Evolutionary conservation across 2,329 filamentous ascomycete species (phyloP).

Genomic region (Lizonia empirigonia): DNA sequence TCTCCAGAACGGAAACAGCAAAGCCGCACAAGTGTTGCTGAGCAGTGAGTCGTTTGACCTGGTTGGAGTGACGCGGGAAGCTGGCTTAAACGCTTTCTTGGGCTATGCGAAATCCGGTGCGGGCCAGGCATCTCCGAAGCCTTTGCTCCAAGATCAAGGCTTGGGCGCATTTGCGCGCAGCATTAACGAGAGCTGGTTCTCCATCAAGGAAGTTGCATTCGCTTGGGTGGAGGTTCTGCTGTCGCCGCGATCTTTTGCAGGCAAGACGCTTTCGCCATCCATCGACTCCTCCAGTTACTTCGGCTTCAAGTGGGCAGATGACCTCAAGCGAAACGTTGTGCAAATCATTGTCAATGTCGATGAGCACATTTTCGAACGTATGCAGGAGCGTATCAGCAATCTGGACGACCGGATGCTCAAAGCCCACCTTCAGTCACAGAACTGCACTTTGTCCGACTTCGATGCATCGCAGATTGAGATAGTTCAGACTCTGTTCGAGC

Average conservation of each 20-base stretch:
- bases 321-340: constrained; percentile 61
- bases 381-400: constrained; percentile 43
- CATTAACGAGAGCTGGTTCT: constrained; percentile 56
- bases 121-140: constrained; percentile 49
- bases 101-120: constrained; percentile 58
- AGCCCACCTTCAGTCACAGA: constrained; percentile 18
- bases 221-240: constrained; percentile 61
- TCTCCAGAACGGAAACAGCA: constrained; percentile 45
- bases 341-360: constrained; percentile 61
- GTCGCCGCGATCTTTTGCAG: constrained; percentile 45
- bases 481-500: constrained; percentile 66
- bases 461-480: constrained; percentile 56
- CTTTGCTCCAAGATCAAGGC: constrained; percentile 49
- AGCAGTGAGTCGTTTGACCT: constrained; percentile 58
- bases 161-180: constrained; percentile 50
- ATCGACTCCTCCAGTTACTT: constrained; percentile 56
- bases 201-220: constrained; percentile 59
- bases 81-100: constrained; percentile 61
- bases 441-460: constrained; percentile 31
- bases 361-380: constrained; percentile 55
- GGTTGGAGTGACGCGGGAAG: constrained; percentile 56
- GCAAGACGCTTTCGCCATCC: constrained; percentile 13
- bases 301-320: constrained; percentile 60
- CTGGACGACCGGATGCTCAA: constrained; percentile 39
- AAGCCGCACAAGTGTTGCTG: constrained; percentile 55